These are phyloP conservation scores for Samsoniella hepiali DNA, from an alignment of 2,329 filamentous ascomycete species.

Conservation along the genomic window DNA sequence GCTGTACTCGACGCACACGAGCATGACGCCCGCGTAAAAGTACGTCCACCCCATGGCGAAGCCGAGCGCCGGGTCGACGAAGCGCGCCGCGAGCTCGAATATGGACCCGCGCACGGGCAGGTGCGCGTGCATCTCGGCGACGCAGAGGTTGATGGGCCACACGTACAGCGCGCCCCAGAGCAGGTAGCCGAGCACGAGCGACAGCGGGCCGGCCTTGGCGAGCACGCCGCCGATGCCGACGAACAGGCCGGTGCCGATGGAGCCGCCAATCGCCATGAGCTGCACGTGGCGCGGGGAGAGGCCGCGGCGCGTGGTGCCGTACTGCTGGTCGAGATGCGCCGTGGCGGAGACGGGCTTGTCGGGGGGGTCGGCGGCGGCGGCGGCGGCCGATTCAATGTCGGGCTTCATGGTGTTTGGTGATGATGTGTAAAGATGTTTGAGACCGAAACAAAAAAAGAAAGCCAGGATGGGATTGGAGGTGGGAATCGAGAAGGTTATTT, in stretches of 20 bases:
- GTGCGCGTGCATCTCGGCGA: slow-evolving; percentile 58
- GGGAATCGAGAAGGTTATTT: background rate
- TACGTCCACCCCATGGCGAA: slow-evolving; percentile 55
- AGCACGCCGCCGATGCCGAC: slow-evolving; percentile 44
- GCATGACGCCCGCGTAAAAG: slow-evolving; percentile 45
- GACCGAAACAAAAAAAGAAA: background rate
- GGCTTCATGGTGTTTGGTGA: background rate
- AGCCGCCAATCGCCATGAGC: slow-evolving; percentile 48
- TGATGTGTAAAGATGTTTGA: background rate
- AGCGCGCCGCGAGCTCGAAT: slow-evolving; percentile 53
- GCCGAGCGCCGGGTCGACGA: slow-evolving; percentile 55
- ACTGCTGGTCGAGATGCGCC: slow-evolving; percentile 21
- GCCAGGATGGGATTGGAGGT: background rate
- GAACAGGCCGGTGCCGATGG: slow-evolving; percentile 45
- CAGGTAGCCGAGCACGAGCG: slow-evolving; percentile 43
- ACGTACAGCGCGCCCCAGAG: slow-evolving; percentile 44
- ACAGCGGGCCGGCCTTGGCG: slow-evolving; percentile 41
- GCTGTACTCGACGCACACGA: slow-evolving; percentile 44
- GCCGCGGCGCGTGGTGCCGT: slow-evolving; percentile 34
- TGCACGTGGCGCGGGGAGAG: slow-evolving; percentile 43
- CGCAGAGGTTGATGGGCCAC: slow-evolving; percentile 43
- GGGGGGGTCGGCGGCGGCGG: background rate
- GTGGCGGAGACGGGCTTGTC: slow-evolving; percentile 4
- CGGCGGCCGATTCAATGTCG: slow-evolving; percentile 2
- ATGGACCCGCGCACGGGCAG: slow-evolving; percentile 53